phyloP scores from a whole-genome alignment of 805 yeast genomes.

The Candida pseudofarinosa region DNA sequence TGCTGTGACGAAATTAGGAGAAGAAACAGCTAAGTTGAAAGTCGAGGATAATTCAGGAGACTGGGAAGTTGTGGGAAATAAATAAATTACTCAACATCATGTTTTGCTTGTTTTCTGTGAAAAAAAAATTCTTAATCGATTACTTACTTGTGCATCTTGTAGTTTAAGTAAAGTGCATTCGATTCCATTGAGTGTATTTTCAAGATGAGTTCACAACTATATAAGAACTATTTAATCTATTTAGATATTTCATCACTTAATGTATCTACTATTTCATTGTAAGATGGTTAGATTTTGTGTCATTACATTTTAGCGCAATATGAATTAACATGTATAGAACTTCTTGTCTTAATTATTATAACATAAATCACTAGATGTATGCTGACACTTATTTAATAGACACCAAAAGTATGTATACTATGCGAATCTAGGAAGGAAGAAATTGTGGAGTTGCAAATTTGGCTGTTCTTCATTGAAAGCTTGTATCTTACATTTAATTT shows the following conservation, averaged over 20 bases:
- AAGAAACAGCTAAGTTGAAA: conserved; percentile 23
- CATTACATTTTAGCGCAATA: too few relatives aligned
- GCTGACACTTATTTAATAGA: conserved; percentile 1
- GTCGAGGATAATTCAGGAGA: conserved; percentile 25
- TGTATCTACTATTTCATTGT: background rate
- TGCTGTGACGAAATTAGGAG: conserved; percentile 17
- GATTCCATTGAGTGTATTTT: background rate
- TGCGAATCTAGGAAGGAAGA: background rate
- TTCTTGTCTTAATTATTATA: too few relatives aligned
- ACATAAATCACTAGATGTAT: conserved; percentile 3
- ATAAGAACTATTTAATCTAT: background rate
- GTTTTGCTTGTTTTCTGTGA: background rate
- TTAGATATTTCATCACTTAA: background rate
- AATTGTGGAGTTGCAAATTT: background rate
- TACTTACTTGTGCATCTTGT: conserved; percentile 1
- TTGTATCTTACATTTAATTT: too few relatives aligned
- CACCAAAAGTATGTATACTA: conserved; percentile 2
- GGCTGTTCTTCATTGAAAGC: too few relatives aligned
- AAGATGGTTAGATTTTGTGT: background rate
- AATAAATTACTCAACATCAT: conserved; percentile 5
- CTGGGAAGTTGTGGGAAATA: conserved; percentile 36
- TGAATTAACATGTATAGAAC: too few relatives aligned
- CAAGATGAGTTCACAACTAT: background rate
- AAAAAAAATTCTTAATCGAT: too few relatives aligned
- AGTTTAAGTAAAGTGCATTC: background rate